Base-by-base conservation (phyloP, 805 yeast genomes). In the Gaillardinia entomophila region DNA sequence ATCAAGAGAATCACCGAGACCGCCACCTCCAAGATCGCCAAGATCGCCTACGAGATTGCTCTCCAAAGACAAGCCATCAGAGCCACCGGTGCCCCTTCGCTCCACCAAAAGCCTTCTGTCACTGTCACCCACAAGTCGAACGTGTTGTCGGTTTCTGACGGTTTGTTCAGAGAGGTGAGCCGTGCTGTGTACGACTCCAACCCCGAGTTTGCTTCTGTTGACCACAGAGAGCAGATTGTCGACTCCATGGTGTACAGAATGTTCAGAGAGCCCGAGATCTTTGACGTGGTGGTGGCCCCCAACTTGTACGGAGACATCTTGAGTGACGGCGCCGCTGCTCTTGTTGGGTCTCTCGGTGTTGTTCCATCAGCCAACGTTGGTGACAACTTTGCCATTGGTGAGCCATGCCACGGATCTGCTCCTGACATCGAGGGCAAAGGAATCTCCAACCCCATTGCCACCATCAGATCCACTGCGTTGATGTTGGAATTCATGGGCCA, bases 341-440 rank as follows among this genome's bases (percentile, higher is more conserved):
- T 89, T 36, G 96, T 90, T 37, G 98, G 98, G 31, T 90, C 97
- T 19, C 75, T 92, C 44, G 98, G 98, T 56, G 95, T 92, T 36
- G 97, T 92, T 36, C 97, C 98, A 52, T 82, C 95, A 34, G 97
- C 97, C 40, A 92, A 92, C 55, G 98, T 92, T 42, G 98, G 98
- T 53, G 96, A 88, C 57, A 66, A 73, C 57, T 90, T 92, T 56
- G 97, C 94, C 42, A 87, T 92, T 56, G 98, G 98, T 59, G 98
- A 92, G 68, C 98, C 98, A 56, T 89, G 97, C 58, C 98, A 92
- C 66, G 98, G 98, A 41, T 85, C 96, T 35, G 98, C 98, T 34
- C 98, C 98, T 36, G 98, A 92, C 61, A 92, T 92, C 46, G 96
- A 89, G 58, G 98, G 98, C 49, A 80, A 75, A 62, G 92, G 92